Base-by-base conservation (phyloP, 1,284 basidiomycete species). In the Ustilago nuda region DNA sequence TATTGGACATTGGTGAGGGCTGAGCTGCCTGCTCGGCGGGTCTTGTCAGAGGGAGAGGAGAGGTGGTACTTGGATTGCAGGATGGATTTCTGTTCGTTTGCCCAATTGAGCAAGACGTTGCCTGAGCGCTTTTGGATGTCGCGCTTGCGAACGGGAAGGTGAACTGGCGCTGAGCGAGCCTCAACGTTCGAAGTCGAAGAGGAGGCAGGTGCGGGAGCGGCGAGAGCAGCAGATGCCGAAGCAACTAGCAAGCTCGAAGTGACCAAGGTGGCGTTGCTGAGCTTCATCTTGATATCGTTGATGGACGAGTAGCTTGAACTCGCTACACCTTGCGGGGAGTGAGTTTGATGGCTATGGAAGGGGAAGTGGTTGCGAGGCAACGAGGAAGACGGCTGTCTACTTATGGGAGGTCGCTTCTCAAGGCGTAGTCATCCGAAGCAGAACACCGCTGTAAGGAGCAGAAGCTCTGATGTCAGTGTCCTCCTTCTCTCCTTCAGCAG, bases 41-140 rank as follows among this genome's bases (percentile, higher is more conserved):
- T 61, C 30, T 46, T 48, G 33, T 37, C 9, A 35, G 64, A n/a
- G 11, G 70, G 19, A 3, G 43, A n/a, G 17, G 43, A 45, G 58
- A 79, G 45, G 45, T 61, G 50, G 60, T 82, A 81, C 59, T 82
- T 82, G 66, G 62, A 64, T 27, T 75, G 77, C 0, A 82, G 66
- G 17, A 76, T 61, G 27, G 73, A 41, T n/a, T 76, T 73, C 33
- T 82, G 73, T 4, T 61, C 52, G 37, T 77, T 62, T 7, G 81
- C 79, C 81, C 81, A 82, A 9, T 54, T 32, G 27, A 75, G 57
- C 4, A 80, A 55, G 9, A 80, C 78, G 46, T 73, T 48, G 30
- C 64, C 73, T 0, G 73, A 61, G 2, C 73, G 67, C 48, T 61
- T 55, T 39, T 27, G 30, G 13, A 65, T n/a, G 33, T 46, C 48